A percentile compares a stretch with the other conserved stretches of the same genome.
Evolutionary conservation across 2,329 filamentous ascomycete genomes (phyloP).

Genomic region (Ophiostoma tasmaniense): DNA sequence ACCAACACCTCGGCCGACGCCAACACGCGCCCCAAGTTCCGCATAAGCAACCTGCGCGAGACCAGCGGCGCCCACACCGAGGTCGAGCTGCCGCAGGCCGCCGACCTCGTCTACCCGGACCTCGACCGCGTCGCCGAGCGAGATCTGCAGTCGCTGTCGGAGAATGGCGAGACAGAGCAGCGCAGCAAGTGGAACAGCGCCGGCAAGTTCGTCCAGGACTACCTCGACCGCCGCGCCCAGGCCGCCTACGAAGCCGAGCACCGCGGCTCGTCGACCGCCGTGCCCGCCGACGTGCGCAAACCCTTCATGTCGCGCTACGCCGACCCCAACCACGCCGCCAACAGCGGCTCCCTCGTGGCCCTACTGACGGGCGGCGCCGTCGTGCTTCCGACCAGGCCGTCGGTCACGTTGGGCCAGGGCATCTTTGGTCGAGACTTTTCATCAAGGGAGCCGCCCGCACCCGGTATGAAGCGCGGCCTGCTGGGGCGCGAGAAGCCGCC

Average conservation of each 20-base stretch:
- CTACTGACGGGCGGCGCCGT: conserved; percentile 22
- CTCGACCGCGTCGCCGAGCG: not conserved
- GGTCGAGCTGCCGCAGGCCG: conserved; percentile 31
- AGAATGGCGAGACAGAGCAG: not conserved
- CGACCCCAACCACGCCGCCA: conserved; percentile 44
- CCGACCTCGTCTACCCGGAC: conserved; percentile 29
- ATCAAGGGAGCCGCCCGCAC: not conserved
- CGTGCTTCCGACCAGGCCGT: not conserved
- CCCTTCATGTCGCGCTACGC: conserved; percentile 39
- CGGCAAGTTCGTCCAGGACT: conserved; percentile 35
- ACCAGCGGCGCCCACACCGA: conserved; percentile 31
- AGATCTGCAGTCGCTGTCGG: not conserved
- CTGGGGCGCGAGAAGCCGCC: not conserved
- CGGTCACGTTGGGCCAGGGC: not conserved
- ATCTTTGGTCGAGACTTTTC: not conserved
- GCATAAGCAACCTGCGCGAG: conserved; percentile 28
- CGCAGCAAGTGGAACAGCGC: conserved; percentile 26
- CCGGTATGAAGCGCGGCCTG: not conserved
- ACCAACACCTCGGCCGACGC: conserved; percentile 1
- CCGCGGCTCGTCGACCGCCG: conserved; percentile 32
- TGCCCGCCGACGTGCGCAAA: conserved; percentile 24
- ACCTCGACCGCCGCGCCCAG: conserved; percentile 41
- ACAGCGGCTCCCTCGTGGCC: conserved; percentile 38
- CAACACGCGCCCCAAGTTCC: conserved; percentile 23
- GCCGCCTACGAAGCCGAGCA: conserved; percentile 36